Base-by-base conservation (phyloP, 305 asterid genomes). In the Salvia sclarea region DNA sequence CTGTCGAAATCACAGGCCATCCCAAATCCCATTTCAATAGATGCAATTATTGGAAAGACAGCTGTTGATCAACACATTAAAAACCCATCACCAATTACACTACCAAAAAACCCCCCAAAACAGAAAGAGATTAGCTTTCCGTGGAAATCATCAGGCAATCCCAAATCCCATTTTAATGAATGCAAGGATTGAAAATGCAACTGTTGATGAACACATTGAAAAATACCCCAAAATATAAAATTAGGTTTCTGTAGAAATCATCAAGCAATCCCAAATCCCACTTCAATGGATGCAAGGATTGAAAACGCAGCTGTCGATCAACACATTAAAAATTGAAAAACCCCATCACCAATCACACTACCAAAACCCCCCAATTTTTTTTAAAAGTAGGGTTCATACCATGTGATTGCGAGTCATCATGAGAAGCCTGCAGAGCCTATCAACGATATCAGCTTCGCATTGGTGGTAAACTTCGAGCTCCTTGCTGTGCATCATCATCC, bases 251-350 rank as follows among this genome's bases (percentile, higher is more conserved):
- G 70, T 88, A 95, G 8, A 84, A 91, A 78, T 91, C 95, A 62
- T 87, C 88, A 0, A 96, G 96, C 82, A 91, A 74, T 47, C 98
- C 97, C 21, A 94, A 80, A 81, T 94, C 98, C 96, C 97, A 91
- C 82, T 89, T 94, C 65, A 94, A 71, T 5, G 85, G 88, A 78
- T 87, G 91, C 25, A 93, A 68, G 18, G 91, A 79, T 64, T 79
- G 84, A 71, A 91, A 62, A 30, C 95, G 95, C 70, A 88, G 79
- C 96, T 92, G 84, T 25, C 18, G 53, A 61, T 25, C 18, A 57
- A 61, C 57, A 80, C 53, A 54, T 9, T 12, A 59, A 58, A 20
- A n/a, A n/a, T n/a, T n/a, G n/a, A n/a, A n/a, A n/a, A n/a, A n/a
- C n/a, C n/a, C 7, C 67, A 71, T 69, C 8, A 54, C 55, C 28